Base-by-base conservation (phyloP, 2,329 filamentous ascomycete species). In the Blastomyces gilchristii region DNA sequence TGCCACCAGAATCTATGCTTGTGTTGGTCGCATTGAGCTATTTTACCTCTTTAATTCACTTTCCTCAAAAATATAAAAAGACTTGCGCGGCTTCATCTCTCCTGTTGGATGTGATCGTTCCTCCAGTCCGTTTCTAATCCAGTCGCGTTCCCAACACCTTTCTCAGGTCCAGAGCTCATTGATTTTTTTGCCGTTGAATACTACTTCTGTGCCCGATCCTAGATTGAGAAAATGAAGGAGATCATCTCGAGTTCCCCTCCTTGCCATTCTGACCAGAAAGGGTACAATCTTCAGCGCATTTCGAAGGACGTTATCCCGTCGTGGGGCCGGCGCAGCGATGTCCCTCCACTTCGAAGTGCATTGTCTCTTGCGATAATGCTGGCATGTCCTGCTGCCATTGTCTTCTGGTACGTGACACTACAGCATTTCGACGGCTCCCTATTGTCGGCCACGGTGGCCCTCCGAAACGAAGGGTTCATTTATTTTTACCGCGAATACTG, bases 381-480 rank as follows among this genome's bases (percentile, higher is more conserved):
- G 28, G 56, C 69, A 41, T 69, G 67, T 49, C 70, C 70, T 8
- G 37, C 67, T 34, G 47, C 70, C n/a, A 66, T 68, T 18, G 54
- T 71, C 41, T 63, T 68, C 22, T 63, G 65, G 31, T 68, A 65
- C 43, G 64, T 69, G 25, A 63, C 67, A 11, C 66, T 72, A 31
- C 63, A 68, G 34, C 61, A 69, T 58, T 70, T 69, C 59, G 57
- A 68, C 22, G 70, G 68, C 39, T 69, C 68, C 37, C 61, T 71
- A 2, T 43, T 63, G 6, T 49, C 57, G 18, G 63, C 66, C 11
- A 11, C 68, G 16, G 58, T 52, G 22, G 49, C 65, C n/a, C 58
- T 68, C 31, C 54, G 60, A 57, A 61, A 64, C 14, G 56, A 65
- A 7, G 67, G 68, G 11, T 64, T 67, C 2, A 7, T 65, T n/a